Evolutionary conservation across 306 rosid species (phyloP), one percentile per base, ranked within the genome.

Genomic region (Corylus heterophylla): DNA sequence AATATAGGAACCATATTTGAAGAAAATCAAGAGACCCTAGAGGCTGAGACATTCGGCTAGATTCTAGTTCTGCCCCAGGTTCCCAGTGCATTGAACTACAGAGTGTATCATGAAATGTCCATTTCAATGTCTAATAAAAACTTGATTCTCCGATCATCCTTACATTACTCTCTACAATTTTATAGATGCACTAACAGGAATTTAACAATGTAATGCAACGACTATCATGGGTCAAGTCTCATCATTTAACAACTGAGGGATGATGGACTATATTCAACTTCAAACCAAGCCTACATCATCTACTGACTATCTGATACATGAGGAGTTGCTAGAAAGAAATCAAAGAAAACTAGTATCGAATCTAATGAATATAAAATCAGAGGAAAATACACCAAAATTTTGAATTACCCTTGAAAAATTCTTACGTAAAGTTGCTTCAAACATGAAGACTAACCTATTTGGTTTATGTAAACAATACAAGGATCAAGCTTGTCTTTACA

Each of bases 381-480:
- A 29, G 44, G 68, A 74, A 50, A 8, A 35, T 49, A 54, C 17
- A 18, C 8, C 56, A 17, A 20, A 14, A 79, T 29, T 17, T n/a
- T 45, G 22, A n/a, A 2, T 31, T 71, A 37, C 54, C 22, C 54
- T 25, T 49, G 42, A 59, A 7, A 48, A 55, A 62, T 73, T 74
- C 62, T 48, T 45, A 45, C 51, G 58, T 48, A 79, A 73, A 70
- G 75, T 54, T 50, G 49, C 49, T 62, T 71, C 69, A 61, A 74
- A 77, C 73, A 78, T 29, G 62, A 18, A 83, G 71, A 78, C 83
- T n/a, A 79, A 95, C 98, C 98, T 84, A 92, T 95, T 86, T 95
- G 98, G 54, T 88, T 91, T 80, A 95, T 90, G 73, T 92, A 95
- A 74, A 91, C 96, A 84, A 95, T 91, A 85, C 89, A 80, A 61